phyloP scores from a whole-genome alignment of 208 protist species.

The Vickermania spadyakhi region DNA sequence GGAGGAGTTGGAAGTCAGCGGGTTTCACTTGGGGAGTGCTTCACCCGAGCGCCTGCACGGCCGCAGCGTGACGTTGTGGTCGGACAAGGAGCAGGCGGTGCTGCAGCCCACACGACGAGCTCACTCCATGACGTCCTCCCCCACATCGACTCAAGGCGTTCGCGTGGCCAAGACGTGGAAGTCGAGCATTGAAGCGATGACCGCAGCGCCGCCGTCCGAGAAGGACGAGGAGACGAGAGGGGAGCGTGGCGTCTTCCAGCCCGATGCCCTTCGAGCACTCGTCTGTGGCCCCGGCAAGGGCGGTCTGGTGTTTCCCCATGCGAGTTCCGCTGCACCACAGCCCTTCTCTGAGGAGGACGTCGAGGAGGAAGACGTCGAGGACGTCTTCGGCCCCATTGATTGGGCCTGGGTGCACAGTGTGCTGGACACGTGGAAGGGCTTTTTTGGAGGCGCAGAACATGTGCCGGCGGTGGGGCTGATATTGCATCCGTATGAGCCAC shows the following conservation, averaged over 20 bases:
- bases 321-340: neutral
- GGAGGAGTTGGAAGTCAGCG: conserved; percentile 50
- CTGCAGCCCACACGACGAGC: neutral
- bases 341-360: conserved; percentile 12
- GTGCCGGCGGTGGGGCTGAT: conserved; percentile 39
- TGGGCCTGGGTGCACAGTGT: conserved; percentile 72
- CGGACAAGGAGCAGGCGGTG: neutral
- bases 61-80: neutral
- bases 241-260: neutral
- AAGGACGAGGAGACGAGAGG: neutral
- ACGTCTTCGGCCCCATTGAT: conserved; percentile 65
- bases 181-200: neutral
- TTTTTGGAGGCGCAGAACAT: conserved; percentile 21
- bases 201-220: neutral
- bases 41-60: neutral
- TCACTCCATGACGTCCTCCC: neutral
- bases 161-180: neutral
- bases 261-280: neutral
- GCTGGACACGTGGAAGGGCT: conserved; percentile 29
- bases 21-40: conserved; percentile 44
- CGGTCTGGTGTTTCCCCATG: neutral
- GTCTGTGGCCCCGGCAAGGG: neutral
- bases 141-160: neutral
- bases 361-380: conserved; percentile 32
- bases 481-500: conserved; percentile 39